Conservation (phyloP, 1,139 yeast species). For the Arxiozyma slooffiae region DNA sequence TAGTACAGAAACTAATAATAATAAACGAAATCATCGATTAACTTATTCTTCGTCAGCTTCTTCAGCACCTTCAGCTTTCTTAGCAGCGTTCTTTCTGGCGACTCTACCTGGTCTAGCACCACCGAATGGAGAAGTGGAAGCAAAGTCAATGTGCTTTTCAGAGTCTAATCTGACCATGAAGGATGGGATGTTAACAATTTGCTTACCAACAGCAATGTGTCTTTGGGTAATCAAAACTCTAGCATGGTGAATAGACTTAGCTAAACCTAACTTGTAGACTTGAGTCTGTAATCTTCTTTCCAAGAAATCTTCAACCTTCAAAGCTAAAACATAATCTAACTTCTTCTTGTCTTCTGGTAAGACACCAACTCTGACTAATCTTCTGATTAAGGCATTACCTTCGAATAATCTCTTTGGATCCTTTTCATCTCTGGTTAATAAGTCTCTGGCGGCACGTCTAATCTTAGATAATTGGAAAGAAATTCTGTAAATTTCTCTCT, state of each 20-base stretch:
- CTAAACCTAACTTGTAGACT: slow-evolving; percentile 99
- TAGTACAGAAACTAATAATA: neutral
- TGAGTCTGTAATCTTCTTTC: slow-evolving; percentile 99
- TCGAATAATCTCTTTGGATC: slow-evolving; percentile 99
- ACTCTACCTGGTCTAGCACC: slow-evolving; percentile 99
- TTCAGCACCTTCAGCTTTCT: slow-evolving; percentile 42
- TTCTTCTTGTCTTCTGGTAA: slow-evolving; percentile 98
- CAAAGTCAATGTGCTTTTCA: slow-evolving; percentile 99
- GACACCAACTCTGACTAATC: slow-evolving; percentile 65
- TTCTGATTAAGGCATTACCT: slow-evolving; percentile 88
- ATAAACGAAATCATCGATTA: slow-evolving; percentile 5
- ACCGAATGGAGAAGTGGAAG: slow-evolving; percentile 98
- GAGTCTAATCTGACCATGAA: slow-evolving; percentile 99
- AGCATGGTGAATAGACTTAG: slow-evolving; percentile 99
- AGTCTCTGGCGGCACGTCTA: slow-evolving; percentile 99
- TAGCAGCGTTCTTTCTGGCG: slow-evolving; percentile 90
- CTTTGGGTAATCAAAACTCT: slow-evolving; percentile 98
- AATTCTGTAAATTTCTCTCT: slow-evolving; percentile 69
- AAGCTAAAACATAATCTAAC: slow-evolving; percentile 98
- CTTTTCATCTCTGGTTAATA: slow-evolving; percentile 99
- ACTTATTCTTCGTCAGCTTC: slow-evolving; percentile 42
- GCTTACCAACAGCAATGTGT: slow-evolving; percentile 99
- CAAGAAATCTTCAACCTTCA: slow-evolving; percentile 96
- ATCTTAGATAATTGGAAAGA: slow-evolving; percentile 96
- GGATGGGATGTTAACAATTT: slow-evolving; percentile 96